Percentiles rank a stretch among this genome's conserved stretches.
Conservation (phyloP, 2,329 filamentous ascomycete genomes). For the Nigrospora oryzae region DNA sequence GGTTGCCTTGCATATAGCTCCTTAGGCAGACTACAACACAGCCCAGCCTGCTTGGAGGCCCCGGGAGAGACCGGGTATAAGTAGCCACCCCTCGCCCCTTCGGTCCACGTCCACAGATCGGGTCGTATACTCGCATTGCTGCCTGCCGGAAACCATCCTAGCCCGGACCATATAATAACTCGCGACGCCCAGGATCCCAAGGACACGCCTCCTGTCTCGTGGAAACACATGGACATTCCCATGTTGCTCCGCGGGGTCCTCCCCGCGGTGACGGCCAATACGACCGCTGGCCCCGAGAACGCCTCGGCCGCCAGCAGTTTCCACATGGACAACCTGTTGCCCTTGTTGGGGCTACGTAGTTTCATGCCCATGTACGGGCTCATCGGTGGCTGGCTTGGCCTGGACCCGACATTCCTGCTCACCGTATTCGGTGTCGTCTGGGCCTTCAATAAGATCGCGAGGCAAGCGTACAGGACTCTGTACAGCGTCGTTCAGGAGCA, state of each 20-base stretch:
- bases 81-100: no score
- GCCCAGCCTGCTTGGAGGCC: no score
- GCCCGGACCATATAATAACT: no score
- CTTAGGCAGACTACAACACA: no score
- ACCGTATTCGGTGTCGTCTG: constrained; percentile 37
- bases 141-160: no score
- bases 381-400: constrained; percentile 33
- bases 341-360: constrained; percentile 31
- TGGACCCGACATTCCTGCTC: constrained; percentile 40
- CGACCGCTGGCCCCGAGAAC: constrained; percentile 7
- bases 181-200: no score
- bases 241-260: constrained; percentile 9
- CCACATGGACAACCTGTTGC: constrained; percentile 30
- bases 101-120: no score
- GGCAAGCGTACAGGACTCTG: constrained; percentile 24
- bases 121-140: no score
- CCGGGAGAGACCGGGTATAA: no score
- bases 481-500: constrained; percentile 32
- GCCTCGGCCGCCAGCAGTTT: constrained; percentile 2
- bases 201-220: no score
- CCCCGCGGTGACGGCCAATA: constrained; percentile 9
- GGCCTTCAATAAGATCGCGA: constrained; percentile 30
- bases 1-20: no score
- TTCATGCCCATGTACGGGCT: constrained; percentile 37
- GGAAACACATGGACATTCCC: constrained; percentile 10